A percentile compares a stretch with the other conserved stretches of the same genome.
phyloP scores from a whole-genome alignment of 2,329 filamentous ascomycete species.

The Mollisiaceae sp. region DNA sequence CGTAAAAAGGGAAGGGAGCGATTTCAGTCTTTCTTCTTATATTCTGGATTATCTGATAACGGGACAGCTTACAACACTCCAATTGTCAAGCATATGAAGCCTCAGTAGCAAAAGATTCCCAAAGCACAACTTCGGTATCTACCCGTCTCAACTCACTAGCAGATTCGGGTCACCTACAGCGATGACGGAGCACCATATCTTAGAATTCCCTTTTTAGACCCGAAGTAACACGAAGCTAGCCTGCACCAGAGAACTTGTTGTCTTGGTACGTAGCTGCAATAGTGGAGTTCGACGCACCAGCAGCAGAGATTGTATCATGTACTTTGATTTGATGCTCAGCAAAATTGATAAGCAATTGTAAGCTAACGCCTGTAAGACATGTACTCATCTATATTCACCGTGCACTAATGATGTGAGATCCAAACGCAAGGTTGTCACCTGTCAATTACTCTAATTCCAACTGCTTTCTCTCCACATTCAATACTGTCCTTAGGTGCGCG shows the following conservation, averaged over 20 bases:
- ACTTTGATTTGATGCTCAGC: too few relatives aligned
- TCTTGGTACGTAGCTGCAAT: background rate
- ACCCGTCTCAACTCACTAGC: background rate
- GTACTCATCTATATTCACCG: background rate
- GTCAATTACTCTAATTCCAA: background rate
- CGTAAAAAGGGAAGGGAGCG: too few relatives aligned
- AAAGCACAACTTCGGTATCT: background rate
- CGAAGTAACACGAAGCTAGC: background rate
- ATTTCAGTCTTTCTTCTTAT: too few relatives aligned
- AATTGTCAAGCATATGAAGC: background rate
- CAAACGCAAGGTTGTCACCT: background rate
- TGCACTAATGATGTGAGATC: background rate
- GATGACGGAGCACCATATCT: background rate
- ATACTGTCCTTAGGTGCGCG: slow-evolving; percentile 20
- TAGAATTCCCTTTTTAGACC: background rate
- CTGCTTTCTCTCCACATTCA: slow-evolving; percentile 17
- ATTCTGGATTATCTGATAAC: too few relatives aligned
- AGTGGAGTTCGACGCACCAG: too few relatives aligned
- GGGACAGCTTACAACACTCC: too few relatives aligned
- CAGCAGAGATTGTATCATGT: too few relatives aligned
- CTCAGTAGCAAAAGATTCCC: background rate
- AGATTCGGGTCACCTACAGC: background rate
- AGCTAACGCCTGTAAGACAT: background rate
- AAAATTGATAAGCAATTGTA: too few relatives aligned
- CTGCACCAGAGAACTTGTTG: background rate